A percentile compares a stretch with the other conserved stretches of the same genome.
phyloP scores from a whole-genome alignment of 805 yeast genomes.

The Blastobotrys terrestris region DNA sequence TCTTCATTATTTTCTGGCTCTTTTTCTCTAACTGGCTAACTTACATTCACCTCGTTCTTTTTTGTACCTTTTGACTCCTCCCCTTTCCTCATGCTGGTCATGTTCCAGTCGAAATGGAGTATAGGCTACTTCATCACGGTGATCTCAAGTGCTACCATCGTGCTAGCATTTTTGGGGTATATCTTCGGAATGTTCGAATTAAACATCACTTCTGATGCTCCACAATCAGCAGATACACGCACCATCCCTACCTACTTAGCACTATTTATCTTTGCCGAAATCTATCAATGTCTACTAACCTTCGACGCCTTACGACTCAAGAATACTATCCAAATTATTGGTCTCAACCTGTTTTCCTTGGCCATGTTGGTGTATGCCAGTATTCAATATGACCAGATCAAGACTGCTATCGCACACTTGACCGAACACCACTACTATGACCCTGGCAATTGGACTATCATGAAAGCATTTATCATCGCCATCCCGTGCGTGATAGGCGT shows the following conservation, averaged over 20 bases:
- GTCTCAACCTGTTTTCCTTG: slow-evolving; percentile 36
- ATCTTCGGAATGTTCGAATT: slow-evolving; percentile 28
- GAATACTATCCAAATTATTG: slow-evolving; percentile 34
- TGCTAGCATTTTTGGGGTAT: slow-evolving; percentile 28
- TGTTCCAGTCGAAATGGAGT: slow-evolving; percentile 11
- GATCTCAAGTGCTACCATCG: slow-evolving; percentile 13
- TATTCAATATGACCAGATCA: slow-evolving; percentile 40
- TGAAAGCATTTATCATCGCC: slow-evolving; percentile 37
- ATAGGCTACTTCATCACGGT: slow-evolving; percentile 11
- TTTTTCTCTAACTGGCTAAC: background rate
- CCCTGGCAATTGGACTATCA: slow-evolving; percentile 15
- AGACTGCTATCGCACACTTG: slow-evolving; percentile 22
- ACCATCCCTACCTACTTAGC: slow-evolving; percentile 39
- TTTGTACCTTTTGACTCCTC: no score
- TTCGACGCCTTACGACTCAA: slow-evolving; percentile 35
- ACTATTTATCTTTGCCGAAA: slow-evolving; percentile 42
- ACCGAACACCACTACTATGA: slow-evolving; percentile 13
- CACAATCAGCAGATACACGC: slow-evolving; percentile 20
- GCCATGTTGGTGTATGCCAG: slow-evolving; percentile 44
- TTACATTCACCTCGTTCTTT: no score
- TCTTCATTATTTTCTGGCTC: background rate
- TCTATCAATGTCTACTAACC: slow-evolving; percentile 38
- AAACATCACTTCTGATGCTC: slow-evolving; percentile 13
- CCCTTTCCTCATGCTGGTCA: background rate
- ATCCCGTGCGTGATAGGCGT: slow-evolving; percentile 38